phyloP scores from a whole-genome alignment of 2,329 filamentous ascomycete genomes.

The Epichloe scottii region DNA sequence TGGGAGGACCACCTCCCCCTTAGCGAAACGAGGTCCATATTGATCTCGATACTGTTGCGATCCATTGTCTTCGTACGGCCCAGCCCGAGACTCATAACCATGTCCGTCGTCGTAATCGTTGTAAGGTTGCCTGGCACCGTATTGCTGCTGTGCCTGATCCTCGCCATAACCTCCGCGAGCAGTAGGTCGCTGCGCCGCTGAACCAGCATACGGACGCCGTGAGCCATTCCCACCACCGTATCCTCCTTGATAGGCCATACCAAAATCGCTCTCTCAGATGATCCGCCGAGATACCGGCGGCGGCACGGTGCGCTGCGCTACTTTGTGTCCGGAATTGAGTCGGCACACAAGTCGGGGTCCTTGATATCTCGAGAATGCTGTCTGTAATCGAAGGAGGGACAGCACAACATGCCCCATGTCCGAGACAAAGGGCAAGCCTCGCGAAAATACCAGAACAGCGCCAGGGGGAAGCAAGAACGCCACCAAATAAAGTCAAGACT shows the following conservation, averaged over 20 bases:
- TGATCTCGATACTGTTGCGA: slow-evolving; percentile 25
- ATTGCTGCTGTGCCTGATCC: slow-evolving; percentile 20
- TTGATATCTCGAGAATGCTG: not conserved
- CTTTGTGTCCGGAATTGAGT: not conserved
- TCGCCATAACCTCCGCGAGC: slow-evolving; percentile 21
- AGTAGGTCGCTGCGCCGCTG: slow-evolving; percentile 27
- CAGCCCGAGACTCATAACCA: slow-evolving; percentile 32
- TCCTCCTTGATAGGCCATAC: slow-evolving; percentile 40
- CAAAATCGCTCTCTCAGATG: not conserved
- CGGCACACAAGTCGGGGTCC: not conserved
- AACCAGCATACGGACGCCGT: slow-evolving; percentile 36
- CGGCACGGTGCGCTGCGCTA: not conserved
- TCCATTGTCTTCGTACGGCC: slow-evolving; percentile 21
- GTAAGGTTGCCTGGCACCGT: slow-evolving; percentile 27
- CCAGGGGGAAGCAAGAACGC: not conserved
- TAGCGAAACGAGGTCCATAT: slow-evolving; percentile 28
- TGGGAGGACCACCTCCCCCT: slow-evolving; percentile 29
- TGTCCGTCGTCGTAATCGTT: slow-evolving; percentile 34
- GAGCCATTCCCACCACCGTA: slow-evolving; percentile 24
- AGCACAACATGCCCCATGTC: not conserved
- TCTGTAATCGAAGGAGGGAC: not conserved
- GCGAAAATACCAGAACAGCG: not conserved
- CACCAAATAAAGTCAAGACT: not conserved
- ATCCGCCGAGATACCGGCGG: not conserved
- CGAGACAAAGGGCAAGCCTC: not conserved